Evolutionary conservation across 202 grass and related monocot genomes (phyloP), one percentile per base, ranked within the genome.

Genomic region (Cymbopogon flexuosus): DNA sequence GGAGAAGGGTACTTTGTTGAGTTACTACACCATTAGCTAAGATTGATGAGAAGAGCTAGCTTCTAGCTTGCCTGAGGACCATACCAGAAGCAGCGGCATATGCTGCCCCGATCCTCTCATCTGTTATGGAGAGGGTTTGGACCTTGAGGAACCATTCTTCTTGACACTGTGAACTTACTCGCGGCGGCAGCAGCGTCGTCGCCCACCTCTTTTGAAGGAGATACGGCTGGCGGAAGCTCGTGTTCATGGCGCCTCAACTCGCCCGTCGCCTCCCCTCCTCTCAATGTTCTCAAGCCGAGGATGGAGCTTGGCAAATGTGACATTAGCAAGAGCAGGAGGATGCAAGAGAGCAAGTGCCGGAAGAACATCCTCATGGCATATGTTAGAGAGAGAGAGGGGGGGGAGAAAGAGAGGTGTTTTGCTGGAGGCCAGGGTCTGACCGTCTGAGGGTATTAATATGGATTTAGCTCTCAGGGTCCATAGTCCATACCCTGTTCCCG

Each of bases 121-220:
- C 88, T 89, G 81, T 91, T 93, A 76, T 93, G 91, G 49, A 93
- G 91, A 65, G 91, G 91, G 69, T 93, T 93, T 63, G 91, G 91
- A n/a, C 91, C 91, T 75, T 79, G 88, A 79, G 88, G 91, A 56
- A 93, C 88, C 66, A 5, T 36, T 88, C 91, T 88, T 73, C 49
- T 62, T 24, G 91, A 93, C 19, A 91, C 83, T 23, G 75, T 36
- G 10, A 75, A 88, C 59, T 77, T 86, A 21, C 23, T 39, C 9
- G 77, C 78, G 34, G 65, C 69, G 0, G 5, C 27, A 2, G 47
- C 61, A 1, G 0, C 35, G 10, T 1, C 30, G 6, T 27, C 45
- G 11, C 22, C 52, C 49, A 57, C 14, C 60, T 70, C 23, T 81
- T 62, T 65, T 57, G 84, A 8, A 52, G 88, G 88, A 70, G 86